Conservation (phyloP, 371 early-diverging fungal genomes). For the Parasitella parasitica region DNA sequence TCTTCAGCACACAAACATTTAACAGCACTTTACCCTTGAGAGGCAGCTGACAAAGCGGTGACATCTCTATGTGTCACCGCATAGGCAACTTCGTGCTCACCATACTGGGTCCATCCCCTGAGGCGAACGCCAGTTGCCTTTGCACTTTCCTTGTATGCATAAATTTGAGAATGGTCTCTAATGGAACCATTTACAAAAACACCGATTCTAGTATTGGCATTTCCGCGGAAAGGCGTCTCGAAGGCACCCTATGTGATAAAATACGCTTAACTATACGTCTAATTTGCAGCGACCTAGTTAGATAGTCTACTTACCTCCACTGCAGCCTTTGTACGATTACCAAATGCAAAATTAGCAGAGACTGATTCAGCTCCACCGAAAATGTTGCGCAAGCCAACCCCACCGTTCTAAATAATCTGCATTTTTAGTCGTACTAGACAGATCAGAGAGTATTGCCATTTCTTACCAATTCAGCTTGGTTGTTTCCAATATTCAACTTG, state of each 20-base stretch:
- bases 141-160: conserved; percentile 31
- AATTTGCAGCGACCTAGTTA: neutral
- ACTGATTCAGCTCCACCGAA: conserved; percentile 85
- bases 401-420: conserved; percentile 47
- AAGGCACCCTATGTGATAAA: conserved; percentile 11
- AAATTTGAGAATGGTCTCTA: conserved; percentile 42
- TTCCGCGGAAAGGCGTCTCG: conserved; percentile 36
- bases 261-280: neutral
- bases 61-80: conserved; percentile 74
- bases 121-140: conserved; percentile 33
- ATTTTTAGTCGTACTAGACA: neutral
- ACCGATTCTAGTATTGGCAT: conserved; percentile 34
- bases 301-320: conserved; percentile 50
- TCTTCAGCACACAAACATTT: conserved; percentile 30
- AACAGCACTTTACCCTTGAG: conserved; percentile 47
- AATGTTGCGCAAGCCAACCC: conserved; percentile 66
- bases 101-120: conserved; percentile 46
- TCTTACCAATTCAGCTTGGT: conserved; percentile 49
- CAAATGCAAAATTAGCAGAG: conserved; percentile 63
- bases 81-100: conserved; percentile 70
- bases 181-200: conserved; percentile 38
- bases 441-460: neutral
- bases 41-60: conserved; percentile 64
- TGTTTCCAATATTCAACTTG: conserved; percentile 31
- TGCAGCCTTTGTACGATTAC: conserved; percentile 68